phyloP scores from a whole-genome alignment of 345 rosid genomes.

The Turnera subulata region DNA sequence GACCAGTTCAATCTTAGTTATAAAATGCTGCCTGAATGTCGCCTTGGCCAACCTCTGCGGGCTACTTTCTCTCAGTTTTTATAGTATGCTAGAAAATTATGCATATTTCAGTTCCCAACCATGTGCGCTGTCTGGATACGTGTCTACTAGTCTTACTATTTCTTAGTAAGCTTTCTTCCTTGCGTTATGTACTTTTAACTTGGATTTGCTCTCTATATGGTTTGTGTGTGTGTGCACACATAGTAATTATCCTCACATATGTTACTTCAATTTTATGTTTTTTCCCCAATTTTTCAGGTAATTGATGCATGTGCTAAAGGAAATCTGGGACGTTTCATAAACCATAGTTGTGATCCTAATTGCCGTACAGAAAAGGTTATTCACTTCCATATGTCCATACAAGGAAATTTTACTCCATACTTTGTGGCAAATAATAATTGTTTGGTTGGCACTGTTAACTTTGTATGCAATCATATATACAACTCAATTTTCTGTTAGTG shows the following conservation, averaged over 20 bases:
- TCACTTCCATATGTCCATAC: no score
- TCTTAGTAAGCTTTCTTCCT: neutral
- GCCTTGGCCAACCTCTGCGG: no score
- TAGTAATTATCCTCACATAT: neutral
- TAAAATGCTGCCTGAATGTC: no score
- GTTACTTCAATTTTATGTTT: conserved; percentile 10
- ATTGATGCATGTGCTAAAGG: conserved; percentile 96
- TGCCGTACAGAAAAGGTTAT: conserved; percentile 97
- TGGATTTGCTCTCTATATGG: neutral
- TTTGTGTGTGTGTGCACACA: no score
- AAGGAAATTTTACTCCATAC: neutral
- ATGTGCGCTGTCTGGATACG: no score
- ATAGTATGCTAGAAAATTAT: no score
- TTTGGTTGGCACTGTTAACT: neutral
- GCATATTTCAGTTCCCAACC: no score
- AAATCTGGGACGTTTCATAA: conserved; percentile 93
- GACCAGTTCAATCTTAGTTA: no score
- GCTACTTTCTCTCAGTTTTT: no score
- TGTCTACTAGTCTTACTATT: no score
- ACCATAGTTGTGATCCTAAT: conserved; percentile 99
- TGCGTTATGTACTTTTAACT: no score
- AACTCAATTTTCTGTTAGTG: neutral
- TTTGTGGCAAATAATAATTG: neutral
- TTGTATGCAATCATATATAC: neutral
- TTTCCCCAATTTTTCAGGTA: conserved; percentile 54